Conservation (phyloP, 2,329 filamentous ascomycete genomes). For the Ciborinia camelliae region DNA sequence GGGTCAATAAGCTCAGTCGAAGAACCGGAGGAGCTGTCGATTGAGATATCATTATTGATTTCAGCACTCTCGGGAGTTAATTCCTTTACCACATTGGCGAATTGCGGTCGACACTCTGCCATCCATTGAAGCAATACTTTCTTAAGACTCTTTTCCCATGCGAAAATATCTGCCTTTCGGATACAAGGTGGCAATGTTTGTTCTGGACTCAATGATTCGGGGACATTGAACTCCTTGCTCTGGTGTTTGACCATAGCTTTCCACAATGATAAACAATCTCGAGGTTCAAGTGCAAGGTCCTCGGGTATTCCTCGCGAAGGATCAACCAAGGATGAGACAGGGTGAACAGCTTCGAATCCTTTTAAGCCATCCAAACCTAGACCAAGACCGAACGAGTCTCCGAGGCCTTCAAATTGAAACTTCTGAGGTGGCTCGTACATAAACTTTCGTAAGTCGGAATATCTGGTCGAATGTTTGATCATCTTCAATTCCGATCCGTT, state of each 20-base stretch:
- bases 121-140: conserved; percentile 58
- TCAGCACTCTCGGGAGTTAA: conserved; percentile 37
- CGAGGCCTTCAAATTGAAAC: conserved; percentile 37
- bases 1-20: conserved; percentile 28
- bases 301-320: conserved; percentile 60
- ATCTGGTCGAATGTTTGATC: conserved; percentile 65
- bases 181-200: conserved; percentile 51
- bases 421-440: conserved; percentile 54
- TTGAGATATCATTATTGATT: conserved; percentile 10
- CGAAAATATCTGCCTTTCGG: conserved; percentile 61
- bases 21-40: conserved; percentile 24
- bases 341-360: conserved; percentile 51
- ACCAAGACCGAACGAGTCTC: conserved; percentile 38
- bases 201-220: conserved; percentile 48
- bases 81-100: conserved; percentile 45
- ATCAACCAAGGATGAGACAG: conserved; percentile 60
- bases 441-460: conserved; percentile 77
- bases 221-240: conserved; percentile 49
- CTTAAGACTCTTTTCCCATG: conserved; percentile 64
- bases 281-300: conserved; percentile 66
- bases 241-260: conserved; percentile 58
- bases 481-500: conserved; percentile 63
- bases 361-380: conserved; percentile 45
- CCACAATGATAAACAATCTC: conserved; percentile 68
- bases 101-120: conserved; percentile 45